Evolutionary conservation across 352 stramenopile species (phyloP), one percentile per base, ranked within the genome.

Genomic region (Phytophthora pluvialis): DNA sequence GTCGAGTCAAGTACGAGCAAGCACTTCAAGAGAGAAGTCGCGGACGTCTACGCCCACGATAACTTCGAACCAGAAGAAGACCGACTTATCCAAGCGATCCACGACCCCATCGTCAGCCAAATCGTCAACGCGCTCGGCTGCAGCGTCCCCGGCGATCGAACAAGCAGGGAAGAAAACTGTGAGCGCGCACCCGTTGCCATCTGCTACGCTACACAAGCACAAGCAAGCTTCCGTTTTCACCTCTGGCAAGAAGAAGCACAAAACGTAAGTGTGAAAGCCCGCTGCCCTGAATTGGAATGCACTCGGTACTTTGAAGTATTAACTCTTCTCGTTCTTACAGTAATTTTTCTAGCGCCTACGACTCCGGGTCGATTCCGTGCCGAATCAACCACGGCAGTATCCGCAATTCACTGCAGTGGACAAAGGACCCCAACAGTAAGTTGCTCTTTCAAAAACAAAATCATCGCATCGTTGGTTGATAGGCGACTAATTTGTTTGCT

Each of bases 341-440:
- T 1, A 92, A 88, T 46, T 91, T 93, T 54, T 83, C 81, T 0
- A 80, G 72, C 1, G 75, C 85, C 3, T 93, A 91, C 47, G 79
- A 89, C 39, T 70, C 79, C 1, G 85, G 81, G 7, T 90, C 70
- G 2, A 90, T 93, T 50, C 84, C 84, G 25, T 93, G 82, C 48
- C 82, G 84, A 42, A 93, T 93, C 52, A 91, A 93, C 60, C 84
- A 93, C 52, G 84, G 84, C 11, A 73, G 82, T 48, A 93, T 93
- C 64, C 83, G 86, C 56, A 87, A 91, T 47, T 53, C 73, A 0
- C 26, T 93, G n/a, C 81, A 91, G 21, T 93, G 84, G 84, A 93
- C 75, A 15, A 88, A 83, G 46, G 70, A 73, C 3, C 81, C 80
- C 1, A 73, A 89, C n/a, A 75, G 78, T 85, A 50, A 29, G 75